Conservation (phyloP, 2,329 filamentous ascomycete species). For the Bimuria novae-zelandiae region DNA sequence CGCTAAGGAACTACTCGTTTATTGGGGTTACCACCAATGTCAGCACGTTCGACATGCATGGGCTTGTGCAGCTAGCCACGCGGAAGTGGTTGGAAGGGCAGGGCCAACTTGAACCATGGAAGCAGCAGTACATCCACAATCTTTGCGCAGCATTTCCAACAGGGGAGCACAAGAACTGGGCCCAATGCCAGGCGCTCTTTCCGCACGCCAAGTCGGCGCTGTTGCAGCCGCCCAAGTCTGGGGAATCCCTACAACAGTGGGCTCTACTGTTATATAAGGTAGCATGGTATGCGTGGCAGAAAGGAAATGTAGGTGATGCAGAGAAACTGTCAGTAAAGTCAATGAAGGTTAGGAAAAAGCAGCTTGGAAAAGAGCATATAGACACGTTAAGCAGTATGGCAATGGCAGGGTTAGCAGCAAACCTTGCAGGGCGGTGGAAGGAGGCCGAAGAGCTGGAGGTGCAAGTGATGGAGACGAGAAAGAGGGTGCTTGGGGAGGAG, state of each 20-base stretch:
- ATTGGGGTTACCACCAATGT: background rate
- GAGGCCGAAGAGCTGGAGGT: background rate
- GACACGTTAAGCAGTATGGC: slow-evolving; percentile 11
- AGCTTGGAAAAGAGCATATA: slow-evolving; percentile 10
- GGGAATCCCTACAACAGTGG: background rate
- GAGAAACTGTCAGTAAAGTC: background rate
- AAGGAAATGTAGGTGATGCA: background rate
- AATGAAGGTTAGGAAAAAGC: slow-evolving; percentile 5
- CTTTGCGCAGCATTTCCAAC: slow-evolving; percentile 35
- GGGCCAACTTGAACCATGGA: slow-evolving; percentile 34
- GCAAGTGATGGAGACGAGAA: background rate
- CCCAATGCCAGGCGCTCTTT: slow-evolving; percentile 36
- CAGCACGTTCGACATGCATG: background rate
- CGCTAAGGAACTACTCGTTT: background rate
- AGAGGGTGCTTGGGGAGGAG: background rate
- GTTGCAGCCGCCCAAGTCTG: background rate
- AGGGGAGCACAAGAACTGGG: slow-evolving; percentile 38
- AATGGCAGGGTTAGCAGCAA: slow-evolving; percentile 4
- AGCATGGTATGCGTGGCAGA: background rate
- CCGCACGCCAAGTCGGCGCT: slow-evolving; percentile 31
- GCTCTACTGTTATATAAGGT: background rate
- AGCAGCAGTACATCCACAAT: slow-evolving; percentile 32
- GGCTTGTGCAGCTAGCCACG: slow-evolving; percentile 47
- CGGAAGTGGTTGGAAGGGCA: slow-evolving; percentile 21
- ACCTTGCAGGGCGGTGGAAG: background rate